Evolutionary conservation across 2,329 filamentous ascomycete species (phyloP).

Genomic region (Colletotrichum sp.): DNA sequence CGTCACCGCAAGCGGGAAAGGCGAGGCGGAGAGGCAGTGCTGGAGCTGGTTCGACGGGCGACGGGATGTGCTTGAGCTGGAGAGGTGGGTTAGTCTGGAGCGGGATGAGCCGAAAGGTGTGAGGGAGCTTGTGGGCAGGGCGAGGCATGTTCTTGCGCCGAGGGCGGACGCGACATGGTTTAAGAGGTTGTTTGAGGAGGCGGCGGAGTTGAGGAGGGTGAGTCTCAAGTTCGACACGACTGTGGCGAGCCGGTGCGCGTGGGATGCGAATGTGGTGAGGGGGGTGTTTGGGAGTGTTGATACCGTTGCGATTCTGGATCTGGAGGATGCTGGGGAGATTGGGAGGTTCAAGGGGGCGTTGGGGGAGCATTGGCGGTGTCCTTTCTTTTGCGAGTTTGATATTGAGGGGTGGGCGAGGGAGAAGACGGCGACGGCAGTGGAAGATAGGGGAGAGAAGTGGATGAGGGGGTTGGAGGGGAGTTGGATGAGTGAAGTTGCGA

Average conservation of each 20-base stretch:
- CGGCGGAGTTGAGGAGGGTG: background rate
- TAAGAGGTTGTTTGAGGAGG: background rate
- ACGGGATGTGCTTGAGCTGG: conserved; percentile 10
- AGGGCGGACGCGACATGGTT: conserved; percentile 16
- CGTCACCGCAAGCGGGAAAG: background rate
- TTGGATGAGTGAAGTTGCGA: conserved; percentile 15
- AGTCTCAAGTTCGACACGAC: conserved; percentile 2
- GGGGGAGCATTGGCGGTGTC: background rate
- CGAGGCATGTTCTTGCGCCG: background rate
- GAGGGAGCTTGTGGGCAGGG: background rate
- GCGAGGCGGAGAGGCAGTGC: background rate
- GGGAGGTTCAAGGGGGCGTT: background rate
- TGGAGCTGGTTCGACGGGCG: conserved; percentile 6
- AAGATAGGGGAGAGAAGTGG: background rate
- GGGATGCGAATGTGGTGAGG: background rate
- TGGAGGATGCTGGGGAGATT: conserved; percentile 10
- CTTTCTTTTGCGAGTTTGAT: conserved; percentile 14
- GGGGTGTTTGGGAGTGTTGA: background rate
- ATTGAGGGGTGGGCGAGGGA: conserved; percentile 8
- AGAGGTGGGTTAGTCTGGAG: conserved; percentile 5
- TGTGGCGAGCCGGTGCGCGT: background rate
- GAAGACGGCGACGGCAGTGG: background rate
- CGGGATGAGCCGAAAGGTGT: background rate
- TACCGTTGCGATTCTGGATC: background rate
- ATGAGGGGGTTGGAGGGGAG: background rate